phyloP scores from a whole-genome alignment of 1,284 basidiomycete genomes.

The Sanghuangporus sanghuang region DNA sequence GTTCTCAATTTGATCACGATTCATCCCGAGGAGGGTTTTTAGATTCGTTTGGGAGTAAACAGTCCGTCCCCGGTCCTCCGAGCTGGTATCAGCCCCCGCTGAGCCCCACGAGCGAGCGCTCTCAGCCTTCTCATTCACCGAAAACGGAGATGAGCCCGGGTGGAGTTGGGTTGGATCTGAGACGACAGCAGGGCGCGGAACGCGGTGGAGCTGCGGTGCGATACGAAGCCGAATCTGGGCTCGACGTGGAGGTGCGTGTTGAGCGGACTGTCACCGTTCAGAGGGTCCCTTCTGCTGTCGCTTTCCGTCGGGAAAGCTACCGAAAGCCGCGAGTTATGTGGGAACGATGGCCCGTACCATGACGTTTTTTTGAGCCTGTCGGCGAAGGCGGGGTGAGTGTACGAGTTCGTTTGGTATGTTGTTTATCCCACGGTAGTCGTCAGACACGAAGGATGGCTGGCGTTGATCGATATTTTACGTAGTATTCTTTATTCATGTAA shows the following conservation, averaged over 20 bases:
- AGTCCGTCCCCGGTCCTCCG: no score
- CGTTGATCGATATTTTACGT: no score
- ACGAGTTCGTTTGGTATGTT: no score
- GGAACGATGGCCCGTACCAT: not conserved
- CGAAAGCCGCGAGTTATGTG: constrained; percentile 11
- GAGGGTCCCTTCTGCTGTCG: not conserved
- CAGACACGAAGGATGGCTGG: no score
- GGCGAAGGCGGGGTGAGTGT: no score
- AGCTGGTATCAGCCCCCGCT: no score
- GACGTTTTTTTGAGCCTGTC: no score
- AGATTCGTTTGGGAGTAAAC: no score
- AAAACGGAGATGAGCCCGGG: not conserved
- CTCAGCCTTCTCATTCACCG: not conserved
- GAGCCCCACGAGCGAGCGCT: not conserved
- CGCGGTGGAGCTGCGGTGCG: not conserved
- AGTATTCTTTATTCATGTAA: no score
- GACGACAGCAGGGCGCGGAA: not conserved
- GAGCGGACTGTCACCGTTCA: constrained; percentile 7
- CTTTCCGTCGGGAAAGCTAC: constrained; percentile 8
- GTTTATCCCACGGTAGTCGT: no score
- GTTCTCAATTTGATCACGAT: constrained; percentile 10
- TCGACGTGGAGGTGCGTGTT: constrained; percentile 12
- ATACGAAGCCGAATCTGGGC: not conserved
- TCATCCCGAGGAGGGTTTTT: no score
- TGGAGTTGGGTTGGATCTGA: not conserved